phyloP scores from a whole-genome alignment of 768 basidiomycete genomes.

The Tylopilus felleus region DNA sequence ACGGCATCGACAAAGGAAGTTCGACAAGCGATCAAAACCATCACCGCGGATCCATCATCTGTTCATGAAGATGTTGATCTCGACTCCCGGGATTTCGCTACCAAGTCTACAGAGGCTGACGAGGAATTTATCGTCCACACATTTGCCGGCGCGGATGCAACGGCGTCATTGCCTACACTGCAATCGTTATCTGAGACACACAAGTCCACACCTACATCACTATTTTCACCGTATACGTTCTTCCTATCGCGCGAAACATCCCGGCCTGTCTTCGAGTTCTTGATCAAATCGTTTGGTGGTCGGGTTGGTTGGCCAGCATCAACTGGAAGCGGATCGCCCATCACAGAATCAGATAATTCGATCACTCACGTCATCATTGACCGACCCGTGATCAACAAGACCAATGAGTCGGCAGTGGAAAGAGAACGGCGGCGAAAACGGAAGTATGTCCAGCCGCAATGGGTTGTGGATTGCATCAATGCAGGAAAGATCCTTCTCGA shows the following conservation, averaged over 20 bases:
- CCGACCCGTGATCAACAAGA: conserved; percentile 58
- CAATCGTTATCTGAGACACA: conserved; percentile 61
- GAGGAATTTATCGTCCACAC: conserved; percentile 71
- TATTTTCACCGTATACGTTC: conserved; percentile 87
- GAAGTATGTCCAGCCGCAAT: conserved; percentile 94
- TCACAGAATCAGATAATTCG: conserved; percentile 69
- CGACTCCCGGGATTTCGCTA: conserved; percentile 30
- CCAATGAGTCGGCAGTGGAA: conserved; percentile 52
- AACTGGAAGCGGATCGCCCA: conserved; percentile 77
- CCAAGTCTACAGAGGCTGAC: conserved; percentile 34
- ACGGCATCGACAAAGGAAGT: conserved; percentile 56
- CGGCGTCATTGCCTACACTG: conserved; percentile 60
- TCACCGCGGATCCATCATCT: conserved; percentile 25
- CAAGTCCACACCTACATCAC: conserved; percentile 49
- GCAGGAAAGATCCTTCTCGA: conserved; percentile 79
- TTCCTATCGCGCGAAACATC: conserved; percentile 93
- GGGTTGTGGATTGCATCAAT: conserved; percentile 97
- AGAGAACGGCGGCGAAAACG: conserved; percentile 62
- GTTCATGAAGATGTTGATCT: conserved; percentile 39
- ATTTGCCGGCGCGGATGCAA: conserved; percentile 47
- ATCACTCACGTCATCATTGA: conserved; percentile 98
- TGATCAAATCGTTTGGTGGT: conserved; percentile 89
- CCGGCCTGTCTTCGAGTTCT: conserved; percentile 89
- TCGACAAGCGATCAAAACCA: conserved; percentile 46
- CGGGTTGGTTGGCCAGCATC: conserved; percentile 86